These are phyloP conservation scores for Epichloe typhina DNA, from an alignment of 2,329 filamentous ascomycete species.

Conservation along the genomic window DNA sequence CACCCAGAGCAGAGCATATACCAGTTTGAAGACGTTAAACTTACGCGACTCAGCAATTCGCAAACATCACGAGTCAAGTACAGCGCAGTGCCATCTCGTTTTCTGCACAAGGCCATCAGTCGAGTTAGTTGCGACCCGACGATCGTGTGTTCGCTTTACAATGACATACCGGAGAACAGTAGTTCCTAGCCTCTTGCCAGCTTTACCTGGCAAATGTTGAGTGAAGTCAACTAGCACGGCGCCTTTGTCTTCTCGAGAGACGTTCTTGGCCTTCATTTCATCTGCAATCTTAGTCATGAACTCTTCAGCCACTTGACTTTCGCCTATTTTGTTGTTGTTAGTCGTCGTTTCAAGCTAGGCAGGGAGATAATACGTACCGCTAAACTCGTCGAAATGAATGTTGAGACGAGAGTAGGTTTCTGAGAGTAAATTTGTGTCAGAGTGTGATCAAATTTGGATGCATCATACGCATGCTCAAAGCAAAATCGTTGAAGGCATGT, in stretches of 20 bases:
- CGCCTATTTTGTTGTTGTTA: conserved; percentile 34
- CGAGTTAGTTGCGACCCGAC: neutral
- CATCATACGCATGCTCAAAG: neutral
- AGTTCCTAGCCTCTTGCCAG: conserved; percentile 56
- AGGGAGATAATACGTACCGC: conserved; percentile 9
- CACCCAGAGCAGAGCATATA: neutral
- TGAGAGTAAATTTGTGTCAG: conserved; percentile 3
- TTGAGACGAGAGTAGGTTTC: conserved; percentile 57
- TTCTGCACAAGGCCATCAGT: conserved; percentile 17
- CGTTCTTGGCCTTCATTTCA: conserved; percentile 47
- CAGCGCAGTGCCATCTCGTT: conserved; percentile 61
- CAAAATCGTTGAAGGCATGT: neutral
- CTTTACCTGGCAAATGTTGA: conserved; percentile 51
- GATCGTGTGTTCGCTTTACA: too few relatives aligned
- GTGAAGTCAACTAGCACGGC: conserved; percentile 61
- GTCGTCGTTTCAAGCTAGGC: neutral
- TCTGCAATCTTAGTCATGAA: conserved; percentile 52
- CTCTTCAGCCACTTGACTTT: conserved; percentile 56
- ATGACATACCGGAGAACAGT: conserved; percentile 45
- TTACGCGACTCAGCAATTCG: conserved; percentile 50
- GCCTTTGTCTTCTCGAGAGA: conserved; percentile 58
- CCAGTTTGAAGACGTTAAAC: neutral
- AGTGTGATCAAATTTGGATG: neutral
- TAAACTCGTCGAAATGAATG: conserved; percentile 57
- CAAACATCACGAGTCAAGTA: conserved; percentile 71